Conservation (phyloP, 2,329 filamentous ascomycete species). For the Cladosporium sphaerospermum region DNA sequence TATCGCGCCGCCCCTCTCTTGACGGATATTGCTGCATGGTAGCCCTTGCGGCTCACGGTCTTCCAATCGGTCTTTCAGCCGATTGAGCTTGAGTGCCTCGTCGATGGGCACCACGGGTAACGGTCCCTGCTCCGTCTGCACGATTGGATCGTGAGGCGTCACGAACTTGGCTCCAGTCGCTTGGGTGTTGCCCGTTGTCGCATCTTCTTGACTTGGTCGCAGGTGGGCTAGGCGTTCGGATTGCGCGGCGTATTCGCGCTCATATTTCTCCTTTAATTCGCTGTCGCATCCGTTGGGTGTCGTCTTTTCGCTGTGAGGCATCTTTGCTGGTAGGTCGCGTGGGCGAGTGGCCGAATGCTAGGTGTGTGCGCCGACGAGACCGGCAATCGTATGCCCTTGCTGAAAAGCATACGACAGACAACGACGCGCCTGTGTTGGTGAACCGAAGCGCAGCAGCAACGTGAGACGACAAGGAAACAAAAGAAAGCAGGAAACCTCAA, state of each 20-base stretch:
- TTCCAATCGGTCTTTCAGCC: slow-evolving; percentile 48
- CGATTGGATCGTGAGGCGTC: slow-evolving; percentile 65
- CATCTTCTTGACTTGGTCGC: slow-evolving; percentile 34
- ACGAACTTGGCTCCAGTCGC: slow-evolving; percentile 56
- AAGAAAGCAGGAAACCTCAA: background rate
- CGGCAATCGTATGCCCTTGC: background rate
- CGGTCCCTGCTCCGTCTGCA: slow-evolving; percentile 61
- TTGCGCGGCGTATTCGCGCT: slow-evolving; percentile 52
- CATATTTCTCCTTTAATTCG: background rate
- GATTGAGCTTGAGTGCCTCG: slow-evolving; percentile 66
- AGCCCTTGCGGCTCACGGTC: slow-evolving; percentile 29
- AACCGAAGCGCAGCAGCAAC: background rate
- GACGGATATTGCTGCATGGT: slow-evolving; percentile 30
- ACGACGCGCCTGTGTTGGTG: no score
- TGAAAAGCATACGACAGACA: background rate
- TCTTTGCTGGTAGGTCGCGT: background rate
- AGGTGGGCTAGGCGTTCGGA: slow-evolving; percentile 44
- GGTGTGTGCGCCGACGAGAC: background rate
- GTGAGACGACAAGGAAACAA: background rate
- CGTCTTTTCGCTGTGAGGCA: background rate
- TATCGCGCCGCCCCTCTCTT: slow-evolving; percentile 39
- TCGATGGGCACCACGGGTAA: slow-evolving; percentile 63
- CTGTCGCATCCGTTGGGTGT: background rate
- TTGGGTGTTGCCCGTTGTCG: slow-evolving; percentile 41
- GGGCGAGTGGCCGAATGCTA: background rate